phyloP scores from a whole-genome alignment of 805 yeast species.

The Saccharomycopsis oosterbeekiorum region DNA sequence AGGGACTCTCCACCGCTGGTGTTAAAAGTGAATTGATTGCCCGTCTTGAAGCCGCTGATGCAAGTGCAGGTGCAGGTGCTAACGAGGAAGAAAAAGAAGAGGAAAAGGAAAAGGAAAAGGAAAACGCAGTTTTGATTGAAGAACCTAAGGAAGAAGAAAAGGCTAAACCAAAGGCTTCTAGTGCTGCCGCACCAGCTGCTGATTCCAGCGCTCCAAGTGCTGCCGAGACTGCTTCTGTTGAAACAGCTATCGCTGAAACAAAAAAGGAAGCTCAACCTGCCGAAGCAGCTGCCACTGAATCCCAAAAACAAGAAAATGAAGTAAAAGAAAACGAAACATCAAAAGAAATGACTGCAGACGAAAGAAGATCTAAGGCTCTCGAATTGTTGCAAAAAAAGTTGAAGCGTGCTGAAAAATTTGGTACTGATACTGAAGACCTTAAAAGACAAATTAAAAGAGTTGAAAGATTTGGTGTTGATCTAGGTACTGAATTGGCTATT shows the following conservation, averaged over 20 bases:
- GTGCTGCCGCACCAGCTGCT: constrained; percentile 20
- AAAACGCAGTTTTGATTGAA: no score
- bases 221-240: constrained; percentile 18
- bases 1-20: constrained; percentile 62
- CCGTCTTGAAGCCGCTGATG: constrained; percentile 53
- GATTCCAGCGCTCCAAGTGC: no score
- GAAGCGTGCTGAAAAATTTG: constrained; percentile 69
- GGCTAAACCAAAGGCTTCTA: constrained; percentile 4
- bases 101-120: no score
- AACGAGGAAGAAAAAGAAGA: constrained; percentile 17
- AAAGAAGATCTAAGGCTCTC: constrained; percentile 57
- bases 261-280: constrained; percentile 4
- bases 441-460: constrained; percentile 56
- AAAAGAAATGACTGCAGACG: constrained; percentile 50
- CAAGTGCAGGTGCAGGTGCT: no score
- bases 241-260: constrained; percentile 19
- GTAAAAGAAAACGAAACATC: constrained; percentile 21
- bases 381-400: constrained; percentile 59
- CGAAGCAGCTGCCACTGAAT: constrained; percentile 3
- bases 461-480: constrained; percentile 75
- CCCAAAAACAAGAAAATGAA: constrained; percentile 8
- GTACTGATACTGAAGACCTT: constrained; percentile 43
- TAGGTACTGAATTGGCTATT: constrained; percentile 53
- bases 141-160: constrained; percentile 18
- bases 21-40: constrained; percentile 69